phyloP scores from a whole-genome alignment of 1,139 yeast genomes.

The Yamadazyma sp. region DNA sequence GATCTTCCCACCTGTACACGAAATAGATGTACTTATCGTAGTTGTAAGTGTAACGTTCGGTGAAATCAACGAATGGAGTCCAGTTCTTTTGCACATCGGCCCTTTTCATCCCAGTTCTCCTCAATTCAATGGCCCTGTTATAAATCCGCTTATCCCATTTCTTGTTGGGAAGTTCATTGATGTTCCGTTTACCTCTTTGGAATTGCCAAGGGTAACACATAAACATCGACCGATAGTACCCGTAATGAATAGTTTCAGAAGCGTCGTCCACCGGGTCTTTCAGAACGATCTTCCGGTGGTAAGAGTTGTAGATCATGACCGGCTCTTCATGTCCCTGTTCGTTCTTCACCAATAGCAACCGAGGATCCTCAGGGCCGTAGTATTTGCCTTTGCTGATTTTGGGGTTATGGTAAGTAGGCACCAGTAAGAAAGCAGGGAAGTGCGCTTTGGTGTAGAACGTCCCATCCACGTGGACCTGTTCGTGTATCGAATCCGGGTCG shows the following conservation, averaged over 20 bases:
- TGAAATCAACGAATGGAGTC: constrained; percentile 29
- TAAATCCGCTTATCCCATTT: constrained; percentile 20
- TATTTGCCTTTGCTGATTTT: constrained; percentile 21
- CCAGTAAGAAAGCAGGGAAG: constrained; percentile 34
- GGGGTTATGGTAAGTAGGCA: constrained; percentile 34
- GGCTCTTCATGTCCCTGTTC: constrained; percentile 37
- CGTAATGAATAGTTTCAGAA: constrained; percentile 18
- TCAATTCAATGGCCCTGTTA: constrained; percentile 28
- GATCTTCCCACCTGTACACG: constrained; percentile 28
- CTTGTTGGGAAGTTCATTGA: constrained; percentile 22
- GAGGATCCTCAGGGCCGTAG: constrained; percentile 48
- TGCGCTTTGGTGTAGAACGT: constrained; percentile 19
- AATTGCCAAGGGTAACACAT: constrained; percentile 35
- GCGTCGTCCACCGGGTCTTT: constrained; percentile 16
- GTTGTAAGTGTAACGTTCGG: constrained; percentile 13
- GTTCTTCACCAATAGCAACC: constrained; percentile 33
- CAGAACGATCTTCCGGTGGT: constrained; percentile 25
- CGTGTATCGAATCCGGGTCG: constrained; percentile 17
- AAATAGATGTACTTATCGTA: constrained; percentile 24
- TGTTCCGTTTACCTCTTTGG: constrained; percentile 33
- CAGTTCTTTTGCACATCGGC: constrained; percentile 28
- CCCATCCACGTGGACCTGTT: constrained; percentile 13
- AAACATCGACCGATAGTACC: constrained; percentile 30
- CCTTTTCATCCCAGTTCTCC: constrained; percentile 17
- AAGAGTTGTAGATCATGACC: constrained; percentile 31